phyloP scores from a whole-genome alignment of 805 yeast genomes.

The Candida endomychidarum region DNA sequence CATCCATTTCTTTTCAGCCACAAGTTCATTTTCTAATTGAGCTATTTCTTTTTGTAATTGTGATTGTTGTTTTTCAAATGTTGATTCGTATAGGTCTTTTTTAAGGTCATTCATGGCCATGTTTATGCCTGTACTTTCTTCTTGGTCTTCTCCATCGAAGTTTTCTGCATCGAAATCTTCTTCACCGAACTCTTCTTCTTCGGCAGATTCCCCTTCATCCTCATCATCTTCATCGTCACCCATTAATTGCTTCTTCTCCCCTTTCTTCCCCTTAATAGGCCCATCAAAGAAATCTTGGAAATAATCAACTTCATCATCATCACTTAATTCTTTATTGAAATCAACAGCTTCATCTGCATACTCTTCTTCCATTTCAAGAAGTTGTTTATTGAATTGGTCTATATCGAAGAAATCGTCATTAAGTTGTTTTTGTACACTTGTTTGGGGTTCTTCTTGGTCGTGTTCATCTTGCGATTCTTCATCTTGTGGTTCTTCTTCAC shows the following conservation, averaged over 20 bases:
- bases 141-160: slow-evolving; percentile 46
- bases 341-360: slow-evolving; percentile 44
- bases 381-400: slow-evolving; percentile 77
- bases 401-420: slow-evolving; percentile 84
- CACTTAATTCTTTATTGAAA: slow-evolving; percentile 38
- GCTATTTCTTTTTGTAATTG: slow-evolving; percentile 75
- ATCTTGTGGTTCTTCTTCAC: slow-evolving; percentile 15
- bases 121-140: slow-evolving; percentile 48
- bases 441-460: slow-evolving; percentile 12
- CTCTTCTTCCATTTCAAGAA: slow-evolving; percentile 48
- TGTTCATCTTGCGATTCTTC: slow-evolving; percentile 19
- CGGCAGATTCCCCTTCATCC: slow-evolving; percentile 18
- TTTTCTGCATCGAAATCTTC: slow-evolving; percentile 40
- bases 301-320: slow-evolving; percentile 56
- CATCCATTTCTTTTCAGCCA: slow-evolving; percentile 91
- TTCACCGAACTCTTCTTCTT: slow-evolving; percentile 14
- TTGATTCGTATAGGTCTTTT: slow-evolving; percentile 63
- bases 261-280: slow-evolving; percentile 30
- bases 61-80: slow-evolving; percentile 80
- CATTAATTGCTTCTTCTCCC: slow-evolving; percentile 9
- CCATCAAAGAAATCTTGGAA: slow-evolving; percentile 68
- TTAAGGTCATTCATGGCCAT: slow-evolving; percentile 59
- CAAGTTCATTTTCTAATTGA: slow-evolving; percentile 78
- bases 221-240: slow-evolving; percentile 15
- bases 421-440: slow-evolving; percentile 30